Percentiles rank a stretch among this genome's conserved stretches.
Evolutionary conservation across 116 monocot species (phyloP).

Genomic region (Trichopus zeylanicus): DNA sequence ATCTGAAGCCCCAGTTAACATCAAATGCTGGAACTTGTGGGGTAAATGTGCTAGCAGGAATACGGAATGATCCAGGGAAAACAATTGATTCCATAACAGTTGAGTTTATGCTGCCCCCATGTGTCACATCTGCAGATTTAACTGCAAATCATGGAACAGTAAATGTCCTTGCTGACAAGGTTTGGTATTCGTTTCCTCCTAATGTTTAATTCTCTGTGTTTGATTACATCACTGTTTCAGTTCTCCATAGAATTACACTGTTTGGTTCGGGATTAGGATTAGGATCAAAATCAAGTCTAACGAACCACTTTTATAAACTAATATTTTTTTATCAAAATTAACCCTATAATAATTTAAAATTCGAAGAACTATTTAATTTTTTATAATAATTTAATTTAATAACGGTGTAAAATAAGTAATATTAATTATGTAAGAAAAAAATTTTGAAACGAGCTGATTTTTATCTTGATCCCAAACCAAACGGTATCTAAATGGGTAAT

Average conservation of each 20-base stretch:
- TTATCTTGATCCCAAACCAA: too few relatives aligned
- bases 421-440: too few relatives aligned
- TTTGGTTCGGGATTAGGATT: too few relatives aligned
- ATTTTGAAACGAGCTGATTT: too few relatives aligned
- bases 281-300: too few relatives aligned
- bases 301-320: too few relatives aligned
- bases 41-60: constrained; percentile 63
- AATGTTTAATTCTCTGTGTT: neutral
- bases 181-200: constrained; percentile 5
- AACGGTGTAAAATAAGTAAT: too few relatives aligned
- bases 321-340: too few relatives aligned
- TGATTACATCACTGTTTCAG: neutral
- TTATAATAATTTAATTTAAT: too few relatives aligned
- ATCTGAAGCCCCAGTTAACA: constrained; percentile 80
- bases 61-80: constrained; percentile 86
- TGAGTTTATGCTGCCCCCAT: constrained; percentile 58
- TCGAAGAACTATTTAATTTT: too few relatives aligned
- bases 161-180: constrained; percentile 69
- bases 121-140: constrained; percentile 60
- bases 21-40: constrained; percentile 63
- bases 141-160: constrained; percentile 78
- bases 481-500: too few relatives aligned
- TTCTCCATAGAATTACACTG: neutral
- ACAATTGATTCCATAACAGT: constrained; percentile 54
- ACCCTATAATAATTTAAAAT: too few relatives aligned